Base-by-base conservation (phyloP, 768 basidiomycete genomes). In the Auriculariales sp. region DNA sequence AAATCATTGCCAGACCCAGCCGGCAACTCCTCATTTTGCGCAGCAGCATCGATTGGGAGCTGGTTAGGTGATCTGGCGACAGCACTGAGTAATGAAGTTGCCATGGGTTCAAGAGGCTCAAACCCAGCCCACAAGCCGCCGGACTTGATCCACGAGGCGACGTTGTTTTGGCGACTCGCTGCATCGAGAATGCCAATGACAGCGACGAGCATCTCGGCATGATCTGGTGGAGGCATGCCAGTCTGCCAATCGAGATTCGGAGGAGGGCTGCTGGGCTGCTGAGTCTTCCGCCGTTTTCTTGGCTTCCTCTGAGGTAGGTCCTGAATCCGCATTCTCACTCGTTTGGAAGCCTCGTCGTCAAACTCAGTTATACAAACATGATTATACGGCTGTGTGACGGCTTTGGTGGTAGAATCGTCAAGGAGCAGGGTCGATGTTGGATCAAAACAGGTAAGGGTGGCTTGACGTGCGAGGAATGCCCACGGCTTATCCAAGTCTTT, bases 331-430 rank as follows among this genome's bases (percentile, higher is more conserved):
- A 32, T 32, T 32, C 31, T 15, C 31, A 25, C 39, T 44, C 39
- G 22, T 24, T 44, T 44, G 4, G 19, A 12, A 5, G 15, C 39
- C 7, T 63, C 55, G 2, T 61, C 65, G 12, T 70, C 66, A 59
- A 88, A 90, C 58, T 88, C 86, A 9, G 65, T 70, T 54, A 90
- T 72, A 58, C 81, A 85, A 19, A 90, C 64, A 58, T 91, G 88
- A 59, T 86, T 91, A 66, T 75, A 83, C 0, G 87, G 88, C 58
- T 91, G 88, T 14, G 82, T 67, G 27, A 66, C 71, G 0, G 82
- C 75, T 55, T 77, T 77, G 52, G 62, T 63, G 25, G 68, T 66
- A 12, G 76, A 76, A 54, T 77, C 75, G 52, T 77, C 74, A 10
- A 77, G 61, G 25, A 77, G 64, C 19, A 77, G 59, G 3, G 74